Evolutionary conservation across 495 filamentous ascomycete species (phyloP), one percentile per base, ranked within the genome.

Genomic region (Aspergillus wentii): DNA sequence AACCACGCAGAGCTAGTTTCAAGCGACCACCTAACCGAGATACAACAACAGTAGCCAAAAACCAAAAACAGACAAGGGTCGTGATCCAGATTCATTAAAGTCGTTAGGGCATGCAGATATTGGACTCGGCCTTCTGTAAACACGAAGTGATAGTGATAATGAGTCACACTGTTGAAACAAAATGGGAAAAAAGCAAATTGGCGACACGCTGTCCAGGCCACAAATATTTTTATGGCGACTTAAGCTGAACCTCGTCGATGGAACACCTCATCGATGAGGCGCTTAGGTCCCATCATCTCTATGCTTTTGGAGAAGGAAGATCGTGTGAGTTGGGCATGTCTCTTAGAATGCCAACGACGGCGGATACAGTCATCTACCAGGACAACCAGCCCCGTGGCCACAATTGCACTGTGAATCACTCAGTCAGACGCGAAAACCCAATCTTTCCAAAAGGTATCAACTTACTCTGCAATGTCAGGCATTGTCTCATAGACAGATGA

Each of bases 331-430:
- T 74, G 78, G 28, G 74, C 72, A 31, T 64, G 61, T 53, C 79
- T 78, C 56, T 79, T 79, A 16, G 74, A 62, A 52, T 88, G 80
- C 75, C 85, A 92, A 37, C 79, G 79, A 32, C 80, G 75, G 57
- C 84, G 82, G 64, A 95, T 91, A 64, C 82, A 86, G 62, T 98
- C 91, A 52, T 98, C 92, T 41, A 94, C 83, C 30, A 98, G 79
- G 5, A 85, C 80, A 31, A 94, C 85, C 51, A 98, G 71, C 26
- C 91, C 92, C 33, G 90, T 91, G 16, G 90, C 82, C 39, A 98
- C 78, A 51, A 97, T 83, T 44, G 89, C 83, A 54, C 90, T 95
- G 39, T 18, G 44, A 28, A 41, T 26, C 36, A 17, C 38, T 61
- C 57, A 56, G 54, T 59, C 40, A 59, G 45, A 35, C 22, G 32